These are phyloP conservation scores for Ophiostoma sp. DNA, from an alignment of 2,329 filamentous ascomycete genomes.

Conservation along the genomic window DNA sequence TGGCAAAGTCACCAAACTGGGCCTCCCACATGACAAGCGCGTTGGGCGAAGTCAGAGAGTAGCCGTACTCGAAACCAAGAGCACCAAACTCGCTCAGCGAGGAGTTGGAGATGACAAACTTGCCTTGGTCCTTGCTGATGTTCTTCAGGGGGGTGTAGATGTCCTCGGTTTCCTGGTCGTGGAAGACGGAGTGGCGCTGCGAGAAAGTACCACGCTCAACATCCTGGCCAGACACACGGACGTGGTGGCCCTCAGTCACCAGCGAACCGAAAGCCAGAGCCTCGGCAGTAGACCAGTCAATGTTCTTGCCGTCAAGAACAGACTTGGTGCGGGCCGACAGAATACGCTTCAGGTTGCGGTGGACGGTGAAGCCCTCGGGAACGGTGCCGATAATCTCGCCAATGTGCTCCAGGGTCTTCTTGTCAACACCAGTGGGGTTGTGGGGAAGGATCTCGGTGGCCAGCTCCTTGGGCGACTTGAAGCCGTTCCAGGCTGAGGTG, in stretches of 20 bases:
- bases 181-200: conserved; percentile 92
- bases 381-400: conserved; percentile 70
- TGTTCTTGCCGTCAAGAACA: conserved; percentile 83
- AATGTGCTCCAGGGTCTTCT: conserved; percentile 70
- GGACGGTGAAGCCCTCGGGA: conserved; percentile 80
- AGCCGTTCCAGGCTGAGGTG: conserved; percentile 97
- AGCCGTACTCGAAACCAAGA: conserved; percentile 97
- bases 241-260: conserved; percentile 89
- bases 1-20: conserved; percentile 98
- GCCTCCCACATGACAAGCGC: conserved; percentile 99
- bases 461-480: conserved; percentile 97
- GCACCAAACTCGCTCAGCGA: conserved; percentile 66
- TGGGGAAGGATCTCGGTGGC: conserved; percentile 91
- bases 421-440: conserved; percentile 74
- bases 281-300: conserved; percentile 97
- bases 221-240: conserved; percentile 96
- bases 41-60: conserved; percentile 93
- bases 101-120: conserved; percentile 95
- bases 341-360: conserved; percentile 97
- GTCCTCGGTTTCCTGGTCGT: conserved; percentile 90
- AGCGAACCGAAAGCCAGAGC: conserved; percentile 90
- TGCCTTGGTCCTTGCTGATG: conserved; percentile 83
- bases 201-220: conserved; percentile 99
- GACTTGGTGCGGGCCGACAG: conserved; percentile 84
- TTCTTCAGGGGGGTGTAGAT: conserved; percentile 92